phyloP scores from a whole-genome alignment of 2,329 filamentous ascomycete genomes.

The Thermothelomyces thermophilus region DNA sequence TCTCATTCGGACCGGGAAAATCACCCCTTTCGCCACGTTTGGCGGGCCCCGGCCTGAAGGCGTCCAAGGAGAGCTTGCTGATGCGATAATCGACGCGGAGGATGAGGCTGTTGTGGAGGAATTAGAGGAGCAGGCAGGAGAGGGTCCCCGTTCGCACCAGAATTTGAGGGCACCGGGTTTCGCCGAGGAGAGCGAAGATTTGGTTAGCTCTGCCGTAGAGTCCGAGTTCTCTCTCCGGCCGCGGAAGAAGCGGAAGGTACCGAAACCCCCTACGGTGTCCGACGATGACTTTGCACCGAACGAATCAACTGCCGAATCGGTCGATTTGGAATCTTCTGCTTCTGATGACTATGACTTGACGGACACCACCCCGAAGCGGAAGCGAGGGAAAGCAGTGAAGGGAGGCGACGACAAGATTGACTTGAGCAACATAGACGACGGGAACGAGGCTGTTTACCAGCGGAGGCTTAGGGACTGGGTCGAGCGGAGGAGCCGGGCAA shows the following conservation, averaged over 20 bases:
- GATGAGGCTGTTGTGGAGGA: constrained; percentile 57
- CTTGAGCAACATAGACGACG: constrained; percentile 69
- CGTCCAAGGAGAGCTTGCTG: constrained; percentile 63
- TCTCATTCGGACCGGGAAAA: constrained; percentile 91
- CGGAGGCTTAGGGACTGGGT: constrained; percentile 71
- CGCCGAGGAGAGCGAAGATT: constrained; percentile 41
- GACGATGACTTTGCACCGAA: constrained; percentile 40
- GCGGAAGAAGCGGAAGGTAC: constrained; percentile 47
- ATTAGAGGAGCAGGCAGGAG: constrained; percentile 36
- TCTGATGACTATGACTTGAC: constrained; percentile 36
- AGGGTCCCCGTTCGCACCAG: constrained; percentile 60
- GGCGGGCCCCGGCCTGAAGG: constrained; percentile 55
- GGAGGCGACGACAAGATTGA: constrained; percentile 39
- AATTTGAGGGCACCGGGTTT: constrained; percentile 69
- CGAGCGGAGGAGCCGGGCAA: constrained; percentile 39
- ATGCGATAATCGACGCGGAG: constrained; percentile 76
- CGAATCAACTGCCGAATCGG: constrained; percentile 22
- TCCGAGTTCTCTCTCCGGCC: constrained; percentile 53
- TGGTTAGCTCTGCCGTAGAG: constrained; percentile 33
- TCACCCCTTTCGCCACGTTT: constrained; percentile 87
- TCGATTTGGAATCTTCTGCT: constrained; percentile 27
- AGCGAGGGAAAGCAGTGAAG: constrained; percentile 35
- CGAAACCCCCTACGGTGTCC: constrained; percentile 30
- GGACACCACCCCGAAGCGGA: constrained; percentile 33
- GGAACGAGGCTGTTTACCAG: constrained; percentile 76